phyloP scores from a whole-genome alignment of 2,329 filamentous ascomycete species.

The Cephalotrichum gorgonifer region DNA sequence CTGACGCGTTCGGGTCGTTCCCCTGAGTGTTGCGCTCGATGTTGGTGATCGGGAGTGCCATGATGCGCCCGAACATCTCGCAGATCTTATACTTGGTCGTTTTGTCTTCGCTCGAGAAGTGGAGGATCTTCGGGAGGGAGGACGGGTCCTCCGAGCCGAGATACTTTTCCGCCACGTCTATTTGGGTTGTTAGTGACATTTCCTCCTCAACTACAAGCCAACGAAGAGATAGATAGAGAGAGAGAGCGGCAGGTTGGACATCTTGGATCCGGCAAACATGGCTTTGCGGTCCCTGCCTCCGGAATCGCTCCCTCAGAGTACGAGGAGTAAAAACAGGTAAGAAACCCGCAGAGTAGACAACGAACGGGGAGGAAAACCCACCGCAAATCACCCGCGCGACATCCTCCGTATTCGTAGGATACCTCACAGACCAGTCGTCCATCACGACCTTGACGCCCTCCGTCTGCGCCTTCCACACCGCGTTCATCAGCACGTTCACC shows the following conservation, averaged over 20 bases:
- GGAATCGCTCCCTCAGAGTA: too few relatives aligned
- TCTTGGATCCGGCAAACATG: too few relatives aligned
- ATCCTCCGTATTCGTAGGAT: conserved; percentile 84
- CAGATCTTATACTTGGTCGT: conserved; percentile 90
- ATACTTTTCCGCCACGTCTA: conserved; percentile 64
- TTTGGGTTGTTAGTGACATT: too few relatives aligned
- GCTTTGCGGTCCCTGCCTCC: too few relatives aligned
- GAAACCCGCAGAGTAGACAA: too few relatives aligned
- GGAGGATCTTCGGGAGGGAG: conserved; percentile 58
- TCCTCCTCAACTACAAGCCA: too few relatives aligned
- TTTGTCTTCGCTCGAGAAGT: conserved; percentile 78
- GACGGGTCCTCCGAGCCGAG: conserved; percentile 35
- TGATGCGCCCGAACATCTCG: conserved; percentile 64
- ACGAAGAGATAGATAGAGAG: too few relatives aligned
- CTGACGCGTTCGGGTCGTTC: conserved; percentile 59
- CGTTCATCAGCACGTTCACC: conserved; percentile 70
- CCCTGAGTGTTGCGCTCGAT: conserved; percentile 62
- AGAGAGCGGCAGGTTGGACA: too few relatives aligned
- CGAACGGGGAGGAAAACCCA: conserved; percentile 26
- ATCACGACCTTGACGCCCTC: conserved; percentile 55
- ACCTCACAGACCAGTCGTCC: conserved; percentile 78
- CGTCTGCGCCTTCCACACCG: conserved; percentile 63
- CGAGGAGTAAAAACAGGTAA: too few relatives aligned
- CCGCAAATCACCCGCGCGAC: conserved; percentile 67
- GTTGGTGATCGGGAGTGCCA: conserved; percentile 59